phyloP scores from a whole-genome alignment of 495 filamentous ascomycete species.

The Cercophora scortea region DNA sequence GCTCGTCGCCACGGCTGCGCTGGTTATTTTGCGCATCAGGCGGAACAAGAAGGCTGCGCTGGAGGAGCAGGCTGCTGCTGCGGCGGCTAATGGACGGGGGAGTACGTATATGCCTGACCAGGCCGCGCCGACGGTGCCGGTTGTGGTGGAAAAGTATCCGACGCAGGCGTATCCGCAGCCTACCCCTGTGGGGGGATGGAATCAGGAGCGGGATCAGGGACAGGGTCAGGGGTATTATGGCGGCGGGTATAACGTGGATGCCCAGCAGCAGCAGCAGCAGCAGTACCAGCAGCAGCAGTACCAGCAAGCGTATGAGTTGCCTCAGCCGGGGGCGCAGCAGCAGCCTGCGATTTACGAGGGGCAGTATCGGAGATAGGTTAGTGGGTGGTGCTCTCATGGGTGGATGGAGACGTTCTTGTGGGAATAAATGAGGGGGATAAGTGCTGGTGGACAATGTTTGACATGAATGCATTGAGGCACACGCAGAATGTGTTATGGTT shows the following conservation, averaged over 20 bases:
- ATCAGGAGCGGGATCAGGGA: background rate
- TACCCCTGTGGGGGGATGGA: background rate
- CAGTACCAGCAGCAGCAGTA: background rate
- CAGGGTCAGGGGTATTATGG: background rate
- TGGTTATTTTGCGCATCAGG: constrained; percentile 3
- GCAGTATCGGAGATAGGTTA: background rate
- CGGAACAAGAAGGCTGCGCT: constrained; percentile 5
- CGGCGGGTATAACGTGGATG: too few relatives aligned
- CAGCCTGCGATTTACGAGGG: background rate
- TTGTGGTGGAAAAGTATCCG: background rate
- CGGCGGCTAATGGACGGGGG: background rate
- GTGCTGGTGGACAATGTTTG: too few relatives aligned
- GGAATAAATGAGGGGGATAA: too few relatives aligned
- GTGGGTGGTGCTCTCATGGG: too few relatives aligned
- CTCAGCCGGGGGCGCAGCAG: background rate
- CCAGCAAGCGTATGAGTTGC: background rate
- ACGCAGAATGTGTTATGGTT: too few relatives aligned
- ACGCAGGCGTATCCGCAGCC: background rate
- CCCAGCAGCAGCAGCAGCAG: background rate
- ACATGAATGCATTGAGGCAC: too few relatives aligned
- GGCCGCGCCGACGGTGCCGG: background rate
- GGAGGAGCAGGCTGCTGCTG: background rate
- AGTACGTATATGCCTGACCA: too few relatives aligned
- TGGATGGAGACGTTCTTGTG: too few relatives aligned
- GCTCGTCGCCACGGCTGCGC: background rate